These are phyloP conservation scores for Rhododendron ovatum DNA, from an alignment of 148 eudicot genomes.

Conservation along the genomic window DNA sequence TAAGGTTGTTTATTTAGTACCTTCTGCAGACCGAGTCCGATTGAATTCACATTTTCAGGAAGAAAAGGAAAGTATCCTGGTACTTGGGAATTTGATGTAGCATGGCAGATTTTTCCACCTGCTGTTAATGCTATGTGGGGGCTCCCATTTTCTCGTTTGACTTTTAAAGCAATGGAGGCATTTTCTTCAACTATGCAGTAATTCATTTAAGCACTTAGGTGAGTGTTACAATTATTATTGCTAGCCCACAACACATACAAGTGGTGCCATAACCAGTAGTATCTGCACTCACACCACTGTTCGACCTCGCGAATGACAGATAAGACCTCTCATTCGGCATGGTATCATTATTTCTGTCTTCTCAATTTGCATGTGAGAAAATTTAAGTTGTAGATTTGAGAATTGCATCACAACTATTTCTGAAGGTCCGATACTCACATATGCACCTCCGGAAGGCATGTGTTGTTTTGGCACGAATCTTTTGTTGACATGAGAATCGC, in stretches of 20 bases:
- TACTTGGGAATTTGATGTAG: neutral
- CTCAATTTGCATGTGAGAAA: neutral
- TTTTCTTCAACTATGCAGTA: conserved; percentile 1
- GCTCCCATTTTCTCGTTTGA: neutral
- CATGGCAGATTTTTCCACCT: neutral
- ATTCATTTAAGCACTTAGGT: neutral
- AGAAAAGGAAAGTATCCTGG: neutral
- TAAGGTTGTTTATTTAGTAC: neutral
- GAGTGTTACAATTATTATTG: neutral
- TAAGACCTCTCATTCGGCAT: neutral
- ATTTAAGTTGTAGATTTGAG: neutral
- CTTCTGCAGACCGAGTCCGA: neutral
- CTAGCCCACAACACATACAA: neutral
- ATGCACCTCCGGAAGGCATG: neutral
- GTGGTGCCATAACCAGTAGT: neutral
- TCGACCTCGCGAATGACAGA: neutral
- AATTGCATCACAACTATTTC: neutral
- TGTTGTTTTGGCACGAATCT: neutral
- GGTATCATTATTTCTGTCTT: neutral
- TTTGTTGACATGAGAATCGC: neutral
- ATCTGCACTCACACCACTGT: neutral
- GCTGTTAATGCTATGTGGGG: neutral
- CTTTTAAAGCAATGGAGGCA: neutral
- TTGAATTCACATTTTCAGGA: neutral
- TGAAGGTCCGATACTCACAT: neutral